These are phyloP conservation scores for Paecilomyces sp. DNA, from an alignment of 2,329 filamentous ascomycete species.

Conservation along the genomic window DNA sequence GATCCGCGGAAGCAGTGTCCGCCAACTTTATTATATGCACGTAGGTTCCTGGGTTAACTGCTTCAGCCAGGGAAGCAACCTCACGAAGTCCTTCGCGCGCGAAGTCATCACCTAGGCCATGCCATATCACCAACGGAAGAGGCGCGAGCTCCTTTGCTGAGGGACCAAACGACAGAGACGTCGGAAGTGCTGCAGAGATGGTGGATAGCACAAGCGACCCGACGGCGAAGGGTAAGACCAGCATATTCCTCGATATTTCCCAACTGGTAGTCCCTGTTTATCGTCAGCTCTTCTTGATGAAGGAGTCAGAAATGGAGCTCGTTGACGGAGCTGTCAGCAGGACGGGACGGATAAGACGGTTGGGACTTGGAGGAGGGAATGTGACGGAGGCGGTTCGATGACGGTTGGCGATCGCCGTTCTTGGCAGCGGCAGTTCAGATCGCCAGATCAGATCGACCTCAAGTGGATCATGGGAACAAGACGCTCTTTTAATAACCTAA, in stretches of 20 bases:
- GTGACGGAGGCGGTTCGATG: neutral
- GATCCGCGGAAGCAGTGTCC: slow-evolving; percentile 61
- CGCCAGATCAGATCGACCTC: neutral
- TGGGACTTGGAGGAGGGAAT: neutral
- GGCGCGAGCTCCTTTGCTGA: slow-evolving; percentile 37
- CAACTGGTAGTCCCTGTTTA: neutral
- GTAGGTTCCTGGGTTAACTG: slow-evolving; percentile 72
- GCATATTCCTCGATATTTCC: neutral
- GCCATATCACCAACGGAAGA: slow-evolving; percentile 90
- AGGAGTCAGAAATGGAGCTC: neutral
- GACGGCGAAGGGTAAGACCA: neutral
- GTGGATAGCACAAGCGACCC: slow-evolving; percentile 1
- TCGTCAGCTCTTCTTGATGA: neutral
- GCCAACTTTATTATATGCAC: slow-evolving; percentile 72
- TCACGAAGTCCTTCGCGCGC: slow-evolving; percentile 65
- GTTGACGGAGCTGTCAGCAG: neutral
- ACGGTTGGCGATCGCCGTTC: neutral
- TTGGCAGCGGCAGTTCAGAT: neutral
- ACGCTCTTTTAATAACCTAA: neutral
- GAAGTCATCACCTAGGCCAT: slow-evolving; percentile 65
- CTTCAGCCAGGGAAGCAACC: slow-evolving; percentile 64
- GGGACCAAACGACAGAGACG: slow-evolving; percentile 14
- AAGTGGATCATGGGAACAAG: neutral
- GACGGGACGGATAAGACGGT: neutral
- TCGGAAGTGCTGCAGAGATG: slow-evolving; percentile 6